Percentiles rank a stretch among this genome's conserved stretches.
Conservation (phyloP, 2,329 filamentous ascomycete species). For the Aspergillus sp. region DNA sequence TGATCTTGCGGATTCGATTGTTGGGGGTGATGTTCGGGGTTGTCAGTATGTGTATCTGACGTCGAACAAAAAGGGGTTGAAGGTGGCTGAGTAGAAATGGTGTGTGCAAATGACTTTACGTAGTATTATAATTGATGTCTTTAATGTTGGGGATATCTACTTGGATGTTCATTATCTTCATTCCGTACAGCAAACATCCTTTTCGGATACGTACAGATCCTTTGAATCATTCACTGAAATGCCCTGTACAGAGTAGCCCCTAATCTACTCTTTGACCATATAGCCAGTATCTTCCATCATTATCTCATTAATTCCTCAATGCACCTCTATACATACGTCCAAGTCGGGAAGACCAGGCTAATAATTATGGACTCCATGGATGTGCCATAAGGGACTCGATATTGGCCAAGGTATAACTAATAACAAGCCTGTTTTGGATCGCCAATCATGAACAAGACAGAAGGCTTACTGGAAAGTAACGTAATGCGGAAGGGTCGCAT, state of each 20-base stretch:
- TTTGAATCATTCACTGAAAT: no score
- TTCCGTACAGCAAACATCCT: no score
- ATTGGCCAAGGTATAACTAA: not conserved
- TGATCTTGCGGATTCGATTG: not conserved
- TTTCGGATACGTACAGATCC: no score
- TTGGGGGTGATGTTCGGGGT: not conserved
- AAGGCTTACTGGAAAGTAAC: not conserved
- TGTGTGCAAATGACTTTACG: not conserved
- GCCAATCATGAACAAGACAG: not conserved
- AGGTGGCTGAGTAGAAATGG: not conserved
- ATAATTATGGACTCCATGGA: no score
- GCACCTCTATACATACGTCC: no score
- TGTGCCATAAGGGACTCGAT: not conserved
- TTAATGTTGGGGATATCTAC: not conserved
- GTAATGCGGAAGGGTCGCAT: not conserved
- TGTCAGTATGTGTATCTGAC: not conserved
- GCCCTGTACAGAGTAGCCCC: no score
- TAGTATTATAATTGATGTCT: not conserved
- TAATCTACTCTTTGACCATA: no score
- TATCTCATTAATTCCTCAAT: no score
- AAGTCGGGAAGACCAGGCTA: no score
- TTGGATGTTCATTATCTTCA: no score
- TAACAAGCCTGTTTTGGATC: not conserved
- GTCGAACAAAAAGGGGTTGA: not conserved
- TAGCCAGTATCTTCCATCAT: no score